phyloP scores from a whole-genome alignment of 2,329 filamentous ascomycete genomes.

The Piedraia hortae region DNA sequence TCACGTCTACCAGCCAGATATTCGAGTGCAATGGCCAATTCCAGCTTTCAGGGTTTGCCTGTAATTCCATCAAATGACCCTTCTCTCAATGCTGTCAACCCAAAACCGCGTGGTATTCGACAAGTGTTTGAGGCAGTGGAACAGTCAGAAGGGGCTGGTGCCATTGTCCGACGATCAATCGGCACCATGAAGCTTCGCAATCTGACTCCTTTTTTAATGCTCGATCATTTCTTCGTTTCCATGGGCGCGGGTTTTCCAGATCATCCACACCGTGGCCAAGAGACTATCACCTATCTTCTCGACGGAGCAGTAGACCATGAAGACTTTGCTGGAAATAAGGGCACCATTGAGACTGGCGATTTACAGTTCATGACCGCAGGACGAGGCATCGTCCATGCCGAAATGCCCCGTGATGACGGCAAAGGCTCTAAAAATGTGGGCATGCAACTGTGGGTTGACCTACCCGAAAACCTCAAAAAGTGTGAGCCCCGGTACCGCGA shows the following conservation, averaged over 20 bases:
- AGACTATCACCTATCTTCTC: conserved; percentile 78
- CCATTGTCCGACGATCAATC: conserved; percentile 62
- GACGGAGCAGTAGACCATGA: conserved; percentile 68
- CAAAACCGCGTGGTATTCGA: conserved; percentile 45
- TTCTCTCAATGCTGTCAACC: conserved; percentile 27
- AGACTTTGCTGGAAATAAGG: conserved; percentile 65
- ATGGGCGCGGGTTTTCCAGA: conserved; percentile 74
- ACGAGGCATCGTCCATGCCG: conserved; percentile 71
- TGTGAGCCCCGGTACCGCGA: conserved; percentile 88
- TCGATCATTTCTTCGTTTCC: conserved; percentile 61
- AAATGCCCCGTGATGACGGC: conserved; percentile 54
- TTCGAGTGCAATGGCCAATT: conserved; percentile 9
- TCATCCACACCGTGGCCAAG: conserved; percentile 52
- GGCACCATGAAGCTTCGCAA: conserved; percentile 61
- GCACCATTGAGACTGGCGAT: conserved; percentile 65
- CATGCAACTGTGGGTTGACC: conserved; percentile 85
- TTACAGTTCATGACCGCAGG: conserved; percentile 96
- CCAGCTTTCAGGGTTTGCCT: conserved; percentile 20
- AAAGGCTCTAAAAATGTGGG: conserved; percentile 59
- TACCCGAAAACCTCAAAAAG: conserved; percentile 53
- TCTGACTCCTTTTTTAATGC: conserved; percentile 84
- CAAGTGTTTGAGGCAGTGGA: conserved; percentile 65
- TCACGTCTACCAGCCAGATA: too few relatives aligned
- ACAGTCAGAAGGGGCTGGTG: conserved; percentile 69
- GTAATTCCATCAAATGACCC: conserved; percentile 19